Base-by-base conservation (phyloP, 169 alveolate species). In the Cryptosporidium felis region DNA sequence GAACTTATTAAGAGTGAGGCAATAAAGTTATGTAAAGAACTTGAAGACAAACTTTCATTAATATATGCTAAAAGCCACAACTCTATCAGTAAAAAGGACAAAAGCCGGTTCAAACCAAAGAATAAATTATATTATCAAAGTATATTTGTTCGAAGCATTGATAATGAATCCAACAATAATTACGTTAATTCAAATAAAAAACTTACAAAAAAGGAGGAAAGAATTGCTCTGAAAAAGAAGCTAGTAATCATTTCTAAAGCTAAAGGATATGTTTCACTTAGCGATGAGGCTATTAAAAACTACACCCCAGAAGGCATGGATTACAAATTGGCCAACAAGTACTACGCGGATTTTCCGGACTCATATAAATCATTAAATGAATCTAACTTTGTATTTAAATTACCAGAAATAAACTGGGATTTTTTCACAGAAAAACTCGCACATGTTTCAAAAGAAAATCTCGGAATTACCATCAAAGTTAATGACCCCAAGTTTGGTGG, bases 401-500 rank as follows among this genome's bases (percentile, higher is more conserved):
- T 38, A 36, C 85, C 85, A 3, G 74, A 51, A 23, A 34, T 74
- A 9, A 61, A 74, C 61, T 74, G 85, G 85, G 30, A 36, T 36
- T 38, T 49, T 4, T 56, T 74, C 44, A 18, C 53, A 21, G 56
- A 74, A 36, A 53, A 40, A 40, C 49, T 74, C 21, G 28, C 44
- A 12, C 23, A 1, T 18, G 49, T 56, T 21, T 74, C 85, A 32
- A 53, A 74, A 21, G 56, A 74, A 1, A 4, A 38, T 18, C 44
- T 74, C 21, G 85, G 85, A 32, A n/a, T 74, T 32, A 9, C 65
- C 16, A 53, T 74, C 14, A 74, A 74, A 18, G 36, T 74, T 4
- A 53, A 65, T 26, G 85, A 74, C 26, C 85, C 85, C 3, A 74
- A 36, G 56, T 38, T 14, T 16, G 85, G 85, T 49, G 67, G 67